Conservation (phyloP, 805 yeast genomes). For the Ogataea trehalophila region DNA sequence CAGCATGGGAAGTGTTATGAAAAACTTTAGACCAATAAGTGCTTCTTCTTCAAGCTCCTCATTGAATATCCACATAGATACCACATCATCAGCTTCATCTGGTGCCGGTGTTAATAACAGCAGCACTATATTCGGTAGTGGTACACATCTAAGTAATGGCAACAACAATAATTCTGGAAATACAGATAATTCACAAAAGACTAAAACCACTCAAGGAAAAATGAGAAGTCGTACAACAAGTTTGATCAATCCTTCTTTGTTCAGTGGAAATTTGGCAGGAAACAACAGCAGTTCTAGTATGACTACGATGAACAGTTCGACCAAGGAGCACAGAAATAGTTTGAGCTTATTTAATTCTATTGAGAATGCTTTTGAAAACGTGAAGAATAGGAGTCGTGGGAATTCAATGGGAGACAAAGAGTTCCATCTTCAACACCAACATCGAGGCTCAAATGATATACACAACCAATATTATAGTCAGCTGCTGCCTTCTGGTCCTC, state of each 20-base stretch:
- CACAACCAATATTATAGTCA: neutral
- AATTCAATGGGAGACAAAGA: slow-evolving; percentile 15
- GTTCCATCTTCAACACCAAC: slow-evolving; percentile 1
- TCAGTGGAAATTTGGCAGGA: slow-evolving; percentile 10
- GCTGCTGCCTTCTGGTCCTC: too few species aligned
- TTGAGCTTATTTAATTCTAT: slow-evolving; percentile 24
- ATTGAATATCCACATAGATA: slow-evolving; percentile 16
- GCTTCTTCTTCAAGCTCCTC: slow-evolving; percentile 31
- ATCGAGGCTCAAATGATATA: neutral
- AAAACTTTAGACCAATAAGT: slow-evolving; percentile 29
- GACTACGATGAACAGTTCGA: neutral
- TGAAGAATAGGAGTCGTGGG: slow-evolving; percentile 28
- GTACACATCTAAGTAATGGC: neutral
- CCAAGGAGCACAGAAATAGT: slow-evolving; percentile 13
- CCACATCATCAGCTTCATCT: neutral
- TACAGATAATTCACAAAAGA: neutral
- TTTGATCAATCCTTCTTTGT: slow-evolving; percentile 22
- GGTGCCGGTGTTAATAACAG: neutral
- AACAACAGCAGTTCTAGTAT: neutral
- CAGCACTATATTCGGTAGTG: slow-evolving; percentile 1
- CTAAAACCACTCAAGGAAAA: slow-evolving; percentile 6
- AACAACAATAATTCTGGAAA: neutral
- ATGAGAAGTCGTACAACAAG: slow-evolving; percentile 31
- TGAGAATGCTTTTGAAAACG: slow-evolving; percentile 31
- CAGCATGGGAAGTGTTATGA: slow-evolving; percentile 33